Evolutionary conservation across 306 rosid genomes (phyloP).

Genomic region (Inga leiocalycina): DNA sequence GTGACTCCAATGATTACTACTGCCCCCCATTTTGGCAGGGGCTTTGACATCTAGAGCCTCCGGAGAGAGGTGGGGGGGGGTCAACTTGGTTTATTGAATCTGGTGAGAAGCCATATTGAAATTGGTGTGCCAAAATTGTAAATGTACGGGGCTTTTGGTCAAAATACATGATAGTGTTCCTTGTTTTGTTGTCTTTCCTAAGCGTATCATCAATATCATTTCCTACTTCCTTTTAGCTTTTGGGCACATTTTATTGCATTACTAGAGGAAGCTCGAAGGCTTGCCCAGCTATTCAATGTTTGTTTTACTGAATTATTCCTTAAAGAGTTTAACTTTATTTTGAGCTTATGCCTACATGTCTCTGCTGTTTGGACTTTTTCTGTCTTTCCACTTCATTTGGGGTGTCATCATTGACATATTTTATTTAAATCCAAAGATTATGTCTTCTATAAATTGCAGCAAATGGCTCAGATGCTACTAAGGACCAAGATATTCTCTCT

Average conservation of each 20-base stretch:
- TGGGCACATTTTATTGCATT: background rate
- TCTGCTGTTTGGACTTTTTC: slow-evolving; percentile 8
- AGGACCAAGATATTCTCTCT: slow-evolving; percentile 64
- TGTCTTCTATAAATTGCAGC: slow-evolving; percentile 62
- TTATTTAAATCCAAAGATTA: slow-evolving; percentile 40
- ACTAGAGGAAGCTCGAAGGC: background rate
- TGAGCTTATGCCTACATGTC: background rate
- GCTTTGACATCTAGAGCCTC: too few relatives aligned
- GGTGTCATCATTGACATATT: slow-evolving; percentile 36
- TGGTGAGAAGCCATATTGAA: background rate
- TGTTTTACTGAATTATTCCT: slow-evolving; percentile 22
- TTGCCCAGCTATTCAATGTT: background rate
- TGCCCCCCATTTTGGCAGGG: too few relatives aligned
- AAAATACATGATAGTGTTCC: slow-evolving; percentile 15
- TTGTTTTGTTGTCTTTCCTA: slow-evolving; percentile 4
- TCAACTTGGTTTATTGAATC: background rate
- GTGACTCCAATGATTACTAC: too few relatives aligned
- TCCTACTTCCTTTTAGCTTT: background rate
- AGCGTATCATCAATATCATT: slow-evolving; percentile 3
- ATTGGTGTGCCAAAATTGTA: slow-evolving; percentile 18
- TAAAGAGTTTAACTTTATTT: slow-evolving; percentile 12
- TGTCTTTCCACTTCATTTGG: slow-evolving; percentile 25
- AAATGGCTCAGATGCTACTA: slow-evolving; percentile 53
- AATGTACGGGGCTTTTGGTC: slow-evolving; percentile 12
- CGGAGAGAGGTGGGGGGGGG: too few relatives aligned